phyloP scores from a whole-genome alignment of 2,329 filamentous ascomycete species.

The Fusarium chuoi region DNA sequence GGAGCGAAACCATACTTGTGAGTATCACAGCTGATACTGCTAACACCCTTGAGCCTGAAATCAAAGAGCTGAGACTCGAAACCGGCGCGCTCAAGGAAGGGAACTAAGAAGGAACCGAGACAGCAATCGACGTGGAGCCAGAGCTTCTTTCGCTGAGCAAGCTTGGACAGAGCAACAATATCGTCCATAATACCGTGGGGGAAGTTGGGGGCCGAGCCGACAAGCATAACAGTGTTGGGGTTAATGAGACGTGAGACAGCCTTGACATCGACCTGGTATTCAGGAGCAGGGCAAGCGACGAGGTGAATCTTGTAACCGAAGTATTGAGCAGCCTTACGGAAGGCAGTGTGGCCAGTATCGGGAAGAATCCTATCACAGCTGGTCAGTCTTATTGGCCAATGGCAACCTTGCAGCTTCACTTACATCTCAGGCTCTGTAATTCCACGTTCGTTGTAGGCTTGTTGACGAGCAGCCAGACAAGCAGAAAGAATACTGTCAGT shows the following conservation, averaged over 20 bases:
- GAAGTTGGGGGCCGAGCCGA: slow-evolving; percentile 96
- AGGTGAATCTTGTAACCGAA: slow-evolving; percentile 96
- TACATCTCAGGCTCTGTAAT: slow-evolving; percentile 96
- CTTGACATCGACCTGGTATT: slow-evolving; percentile 83
- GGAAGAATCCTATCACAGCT: slow-evolving; percentile 79
- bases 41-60: slow-evolving; percentile 93
- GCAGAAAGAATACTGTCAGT: slow-evolving; percentile 98
- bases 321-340: slow-evolving; percentile 93
- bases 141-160: slow-evolving; percentile 81
- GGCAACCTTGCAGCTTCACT: slow-evolving; percentile 44
- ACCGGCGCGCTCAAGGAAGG: slow-evolving; percentile 91
- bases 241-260: slow-evolving; percentile 88
- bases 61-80: slow-evolving; percentile 91
- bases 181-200: slow-evolving; percentile 98
- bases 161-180: slow-evolving; percentile 83
- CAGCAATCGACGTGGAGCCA: slow-evolving; percentile 98
- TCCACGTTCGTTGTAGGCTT: slow-evolving; percentile 84
- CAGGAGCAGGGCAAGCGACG: slow-evolving; percentile 85
- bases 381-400: slow-evolving; percentile 18
- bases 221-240: slow-evolving; percentile 90
- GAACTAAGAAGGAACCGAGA: slow-evolving; percentile 92
- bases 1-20: slow-evolving; percentile 99
- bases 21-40: slow-evolving; percentile 94
- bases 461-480: slow-evolving; percentile 88
- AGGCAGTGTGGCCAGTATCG: slow-evolving; percentile 93